Conservation (phyloP, 163 green algal genomes). For the Chlamydomonas reinhardtii region DNA sequence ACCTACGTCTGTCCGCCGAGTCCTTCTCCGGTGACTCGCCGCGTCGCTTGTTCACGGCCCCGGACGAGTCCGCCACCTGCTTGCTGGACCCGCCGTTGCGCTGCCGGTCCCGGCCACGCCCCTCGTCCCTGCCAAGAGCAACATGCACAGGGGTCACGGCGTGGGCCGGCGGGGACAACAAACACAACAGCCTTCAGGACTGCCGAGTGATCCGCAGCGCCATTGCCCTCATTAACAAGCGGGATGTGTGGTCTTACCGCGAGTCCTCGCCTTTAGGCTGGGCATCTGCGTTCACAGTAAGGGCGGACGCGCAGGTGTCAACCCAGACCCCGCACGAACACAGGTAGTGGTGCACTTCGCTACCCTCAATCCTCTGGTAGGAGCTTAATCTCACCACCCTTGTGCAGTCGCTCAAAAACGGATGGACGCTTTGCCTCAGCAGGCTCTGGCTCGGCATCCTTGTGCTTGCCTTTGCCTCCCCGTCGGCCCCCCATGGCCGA, state of each 20-base stretch:
- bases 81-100: background rate
- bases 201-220: no score
- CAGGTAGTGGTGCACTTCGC: no score
- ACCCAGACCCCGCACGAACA: no score
- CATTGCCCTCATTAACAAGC: no score
- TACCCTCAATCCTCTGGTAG: no score
- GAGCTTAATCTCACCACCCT: no score
- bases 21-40: slow-evolving; percentile 22
- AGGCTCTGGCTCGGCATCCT: background rate
- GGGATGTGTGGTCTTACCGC: background rate
- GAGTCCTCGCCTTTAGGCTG: background rate
- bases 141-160: background rate
- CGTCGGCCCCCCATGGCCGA: background rate
- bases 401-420: background rate
- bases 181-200: no score
- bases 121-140: slow-evolving; percentile 16
- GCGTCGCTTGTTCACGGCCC: background rate
- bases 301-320: no score
- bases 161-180: no score
- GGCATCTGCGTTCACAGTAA: background rate
- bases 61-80: background rate
- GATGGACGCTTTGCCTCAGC: background rate
- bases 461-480: background rate
- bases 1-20: slow-evolving; percentile 1
- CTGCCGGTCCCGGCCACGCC: background rate